These are phyloP conservation scores for Hyaloscypha hepaticicola DNA, from an alignment of 495 filamentous ascomycete species.

Conservation along the genomic window DNA sequence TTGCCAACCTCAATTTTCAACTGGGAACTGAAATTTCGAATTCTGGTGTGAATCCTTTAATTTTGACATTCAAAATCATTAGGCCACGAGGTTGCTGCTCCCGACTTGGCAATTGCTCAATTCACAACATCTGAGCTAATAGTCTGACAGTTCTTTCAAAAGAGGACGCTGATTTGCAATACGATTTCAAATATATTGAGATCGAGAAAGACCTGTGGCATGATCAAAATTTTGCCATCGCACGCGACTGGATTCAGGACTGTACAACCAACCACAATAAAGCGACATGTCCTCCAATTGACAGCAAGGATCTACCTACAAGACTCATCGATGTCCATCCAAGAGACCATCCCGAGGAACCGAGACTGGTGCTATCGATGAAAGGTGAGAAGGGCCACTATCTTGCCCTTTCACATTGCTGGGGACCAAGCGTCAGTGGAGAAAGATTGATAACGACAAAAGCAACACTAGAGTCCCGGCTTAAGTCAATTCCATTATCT, in stretches of 20 bases:
- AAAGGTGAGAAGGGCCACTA: slow-evolving; percentile 18
- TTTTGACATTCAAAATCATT: not conserved
- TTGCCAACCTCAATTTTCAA: not conserved
- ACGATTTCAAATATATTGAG: not conserved
- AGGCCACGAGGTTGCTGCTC: slow-evolving; percentile 5
- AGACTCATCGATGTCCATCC: slow-evolving; percentile 4
- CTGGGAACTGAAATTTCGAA: not conserved
- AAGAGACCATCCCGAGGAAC: not conserved
- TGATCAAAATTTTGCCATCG: slow-evolving; percentile 5
- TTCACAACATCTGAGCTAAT: not conserved
- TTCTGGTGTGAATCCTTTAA: not conserved
- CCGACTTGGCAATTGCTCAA: not conserved
- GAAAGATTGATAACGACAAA: slow-evolving; percentile 8
- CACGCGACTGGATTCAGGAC: not conserved
- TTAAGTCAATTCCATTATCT: slow-evolving; percentile 4
- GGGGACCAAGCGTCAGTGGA: slow-evolving; percentile 18
- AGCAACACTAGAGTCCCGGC: not conserved
- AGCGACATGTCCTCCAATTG: not conserved
- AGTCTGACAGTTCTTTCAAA: not conserved
- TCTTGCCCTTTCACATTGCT: slow-evolving; percentile 35
- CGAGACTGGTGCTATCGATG: not conserved
- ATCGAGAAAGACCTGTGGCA: not conserved
- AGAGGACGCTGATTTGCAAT: not conserved
- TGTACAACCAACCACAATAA: not conserved
- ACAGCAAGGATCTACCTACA: slow-evolving; percentile 1